These are phyloP conservation scores for Acanthamoeba comandoni DNA, from an alignment of 208 protist genomes.

Conservation along the genomic window DNA sequence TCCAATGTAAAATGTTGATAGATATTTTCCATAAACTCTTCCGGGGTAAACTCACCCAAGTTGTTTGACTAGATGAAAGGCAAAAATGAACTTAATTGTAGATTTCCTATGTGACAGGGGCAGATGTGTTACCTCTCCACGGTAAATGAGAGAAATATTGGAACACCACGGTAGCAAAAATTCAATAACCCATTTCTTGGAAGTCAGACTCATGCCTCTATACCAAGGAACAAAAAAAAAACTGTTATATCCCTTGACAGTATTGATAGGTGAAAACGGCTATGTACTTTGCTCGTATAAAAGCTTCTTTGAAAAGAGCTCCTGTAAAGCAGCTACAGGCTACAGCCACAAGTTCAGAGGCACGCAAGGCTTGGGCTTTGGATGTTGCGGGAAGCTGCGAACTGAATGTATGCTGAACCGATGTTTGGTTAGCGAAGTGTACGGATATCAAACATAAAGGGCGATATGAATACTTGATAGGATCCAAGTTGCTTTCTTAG, in stretches of 20 bases:
- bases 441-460: neutral
- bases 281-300: neutral
- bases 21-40: conserved; percentile 8
- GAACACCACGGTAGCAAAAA: conserved; percentile 4
- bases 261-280: too few relatives aligned
- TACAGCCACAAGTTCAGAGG: neutral
- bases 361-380: neutral
- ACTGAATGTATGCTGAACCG: neutral
- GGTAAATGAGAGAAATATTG: neutral
- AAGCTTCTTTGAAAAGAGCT: conserved; percentile 20
- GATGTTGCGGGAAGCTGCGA: conserved; percentile 26
- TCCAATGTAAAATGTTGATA: conserved; percentile 17
- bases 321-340: conserved; percentile 1
- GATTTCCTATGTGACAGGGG: too few relatives aligned
- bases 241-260: too few relatives aligned
- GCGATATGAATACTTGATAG: neutral
- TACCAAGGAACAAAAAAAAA: neutral
- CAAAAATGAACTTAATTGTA: neutral
- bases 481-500: neutral
- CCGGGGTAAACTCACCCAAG: neutral
- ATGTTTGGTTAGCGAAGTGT: neutral
- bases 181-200: conserved; percentile 8
- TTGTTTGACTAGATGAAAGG: neutral
- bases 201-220: conserved; percentile 20
- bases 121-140: too few relatives aligned